phyloP scores from a whole-genome alignment of 805 yeast genomes.

The Lipomyces japonicus region DNA sequence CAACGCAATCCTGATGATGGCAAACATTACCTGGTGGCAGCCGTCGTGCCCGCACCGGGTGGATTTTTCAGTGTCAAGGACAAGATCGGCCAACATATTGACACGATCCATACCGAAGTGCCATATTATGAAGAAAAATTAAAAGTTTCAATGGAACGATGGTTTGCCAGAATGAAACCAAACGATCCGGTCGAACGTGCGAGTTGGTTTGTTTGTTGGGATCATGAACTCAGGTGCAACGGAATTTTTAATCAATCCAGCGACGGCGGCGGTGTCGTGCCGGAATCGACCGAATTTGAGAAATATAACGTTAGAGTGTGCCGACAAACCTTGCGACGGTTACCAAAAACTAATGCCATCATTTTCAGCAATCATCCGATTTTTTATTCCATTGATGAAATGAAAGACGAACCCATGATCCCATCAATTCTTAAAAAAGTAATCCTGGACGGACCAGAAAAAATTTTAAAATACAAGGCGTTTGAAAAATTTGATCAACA shows the following conservation, averaged over 20 bases:
- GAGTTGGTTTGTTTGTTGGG: conserved; percentile 73
- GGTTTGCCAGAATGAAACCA: conserved; percentile 62
- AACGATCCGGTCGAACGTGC: conserved; percentile 68
- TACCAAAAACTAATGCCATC: conserved; percentile 62
- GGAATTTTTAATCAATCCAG: conserved; percentile 51
- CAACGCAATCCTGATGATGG: conserved; percentile 52
- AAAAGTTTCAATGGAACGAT: conserved; percentile 66
- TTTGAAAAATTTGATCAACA: conserved; percentile 59
- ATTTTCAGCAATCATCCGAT: conserved; percentile 74
- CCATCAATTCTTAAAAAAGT: conserved; percentile 63
- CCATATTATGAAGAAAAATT: conserved; percentile 67
- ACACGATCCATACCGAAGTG: conserved; percentile 62
- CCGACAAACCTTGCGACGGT: conserved; percentile 64
- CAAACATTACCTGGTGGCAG: conserved; percentile 61
- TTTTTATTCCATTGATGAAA: conserved; percentile 67
- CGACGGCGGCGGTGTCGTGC: conserved; percentile 50
- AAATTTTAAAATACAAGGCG: conserved; percentile 60
- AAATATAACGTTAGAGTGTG: conserved; percentile 68
- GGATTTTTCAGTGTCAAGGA: conserved; percentile 62
- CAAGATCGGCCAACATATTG: conserved; percentile 60
- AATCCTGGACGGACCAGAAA: conserved; percentile 62
- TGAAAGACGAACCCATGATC: conserved; percentile 71
- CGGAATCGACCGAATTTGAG: conserved; percentile 45
- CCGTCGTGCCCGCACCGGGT: conserved; percentile 77
- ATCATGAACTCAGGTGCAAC: conserved; percentile 55